A percentile compares a stretch with the other conserved stretches of the same genome.
Conservation (phyloP, 345 rosid genomes). For the Laguncularia racemosa region DNA sequence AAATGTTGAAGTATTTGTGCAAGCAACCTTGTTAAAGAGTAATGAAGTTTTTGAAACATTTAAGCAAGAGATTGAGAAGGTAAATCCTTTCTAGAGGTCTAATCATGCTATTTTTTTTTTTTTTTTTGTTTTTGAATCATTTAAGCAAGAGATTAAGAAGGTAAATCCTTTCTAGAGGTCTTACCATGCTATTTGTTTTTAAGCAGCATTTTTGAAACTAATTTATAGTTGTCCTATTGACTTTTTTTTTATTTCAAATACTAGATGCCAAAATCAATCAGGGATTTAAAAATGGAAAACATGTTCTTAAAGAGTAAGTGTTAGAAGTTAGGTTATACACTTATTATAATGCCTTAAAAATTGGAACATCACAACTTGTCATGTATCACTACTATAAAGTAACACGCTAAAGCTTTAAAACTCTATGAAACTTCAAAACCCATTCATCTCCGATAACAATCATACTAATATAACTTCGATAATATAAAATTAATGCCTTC, state of each 20-base stretch:
- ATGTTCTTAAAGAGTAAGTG: constrained; percentile 76
- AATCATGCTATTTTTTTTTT: background rate
- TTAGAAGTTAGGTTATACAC: constrained; percentile 69
- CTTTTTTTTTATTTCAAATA: constrained; percentile 6
- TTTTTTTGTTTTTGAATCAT: constrained; percentile 93
- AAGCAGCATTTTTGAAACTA: background rate
- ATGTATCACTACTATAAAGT: no score
- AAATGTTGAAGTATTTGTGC: constrained; percentile 21
- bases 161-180: constrained; percentile 19
- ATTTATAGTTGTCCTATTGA: background rate
- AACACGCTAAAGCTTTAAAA: no score
- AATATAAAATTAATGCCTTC: no score
- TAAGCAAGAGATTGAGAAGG: constrained; percentile 93
- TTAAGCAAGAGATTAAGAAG: constrained; percentile 91
- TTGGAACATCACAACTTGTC: no score
- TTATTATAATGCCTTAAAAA: no score
- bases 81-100: constrained; percentile 11
- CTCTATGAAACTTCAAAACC: no score
- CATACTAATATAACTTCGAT: no score
- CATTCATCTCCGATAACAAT: no score
- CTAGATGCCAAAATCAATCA: constrained; percentile 83
- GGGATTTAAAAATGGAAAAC: constrained; percentile 85
- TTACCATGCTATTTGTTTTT: background rate
- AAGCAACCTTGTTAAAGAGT: constrained; percentile 92
- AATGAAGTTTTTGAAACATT: constrained; percentile 92